These are phyloP conservation scores for Fusarium fujikuroi DNA, from an alignment of 2,329 filamentous ascomycete genomes.

Conservation along the genomic window DNA sequence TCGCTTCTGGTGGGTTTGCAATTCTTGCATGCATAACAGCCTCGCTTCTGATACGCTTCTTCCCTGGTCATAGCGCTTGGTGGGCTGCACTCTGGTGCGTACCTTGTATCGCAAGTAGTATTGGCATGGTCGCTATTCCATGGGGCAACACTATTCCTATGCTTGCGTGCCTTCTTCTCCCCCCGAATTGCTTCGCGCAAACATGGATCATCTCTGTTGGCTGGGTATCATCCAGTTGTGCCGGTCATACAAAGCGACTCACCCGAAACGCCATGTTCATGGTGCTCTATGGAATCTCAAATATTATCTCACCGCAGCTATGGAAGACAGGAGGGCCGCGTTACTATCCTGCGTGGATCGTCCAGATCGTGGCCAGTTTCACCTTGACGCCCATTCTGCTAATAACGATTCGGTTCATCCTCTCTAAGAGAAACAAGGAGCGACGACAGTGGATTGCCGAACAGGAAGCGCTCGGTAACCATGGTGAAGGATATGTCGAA, in stretches of 20 bases:
- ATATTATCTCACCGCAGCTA: conserved; percentile 39
- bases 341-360: conserved; percentile 37
- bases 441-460: not conserved
- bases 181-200: not conserved
- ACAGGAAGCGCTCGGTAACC: not conserved
- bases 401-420: not conserved
- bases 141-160: not conserved
- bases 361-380: conserved; percentile 36
- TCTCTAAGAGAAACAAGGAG: not conserved
- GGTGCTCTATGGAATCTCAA: not conserved
- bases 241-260: not conserved
- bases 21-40: conserved; percentile 26
- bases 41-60: conserved; percentile 25
- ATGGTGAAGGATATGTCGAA: not conserved
- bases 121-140: conserved; percentile 6
- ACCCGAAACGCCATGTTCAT: not conserved
- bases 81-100: conserved; percentile 39
- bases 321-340: conserved; percentile 27
- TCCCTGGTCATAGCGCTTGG: conserved; percentile 32
- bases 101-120: conserved; percentile 35
- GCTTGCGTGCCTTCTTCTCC: not conserved
- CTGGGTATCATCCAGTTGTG: not conserved
- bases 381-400: conserved; percentile 18
- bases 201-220: conserved; percentile 4
- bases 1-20: not conserved